Conservation (phyloP, 306 rosid genomes). For the Cucurbita argyrosperma region DNA sequence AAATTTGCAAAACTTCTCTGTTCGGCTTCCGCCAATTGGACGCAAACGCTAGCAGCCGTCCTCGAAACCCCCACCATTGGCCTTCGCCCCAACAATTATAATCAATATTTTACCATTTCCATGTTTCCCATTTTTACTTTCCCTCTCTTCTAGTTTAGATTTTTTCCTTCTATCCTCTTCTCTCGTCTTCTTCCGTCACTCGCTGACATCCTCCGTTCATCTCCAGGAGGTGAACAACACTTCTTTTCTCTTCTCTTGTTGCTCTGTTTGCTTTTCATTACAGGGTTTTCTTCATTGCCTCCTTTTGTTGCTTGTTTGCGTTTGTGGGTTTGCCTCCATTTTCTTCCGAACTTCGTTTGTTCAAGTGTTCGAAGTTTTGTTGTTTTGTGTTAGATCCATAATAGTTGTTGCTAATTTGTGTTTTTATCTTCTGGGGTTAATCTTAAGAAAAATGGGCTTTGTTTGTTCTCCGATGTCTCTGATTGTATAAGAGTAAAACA, state of each 20-base stretch:
- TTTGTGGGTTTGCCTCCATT: not conserved
- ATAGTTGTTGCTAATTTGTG: not conserved
- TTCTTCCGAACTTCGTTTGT: not conserved
- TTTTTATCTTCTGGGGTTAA: not conserved
- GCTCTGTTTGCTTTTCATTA: not conserved
- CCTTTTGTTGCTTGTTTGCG: not conserved
- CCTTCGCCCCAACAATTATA: not conserved
- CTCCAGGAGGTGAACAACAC: not conserved
- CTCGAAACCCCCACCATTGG: not conserved
- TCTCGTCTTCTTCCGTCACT: not conserved
- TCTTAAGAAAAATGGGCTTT: not conserved
- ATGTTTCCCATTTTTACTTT: conserved; percentile 12
- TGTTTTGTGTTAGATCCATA: not conserved
- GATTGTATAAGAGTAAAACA: not conserved
- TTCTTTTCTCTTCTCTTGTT: not conserved
- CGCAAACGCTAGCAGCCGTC: not conserved
- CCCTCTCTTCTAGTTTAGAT: conserved; percentile 34
- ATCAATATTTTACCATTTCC: not conserved
- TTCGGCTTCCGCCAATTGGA: not conserved
- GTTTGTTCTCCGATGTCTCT: not conserved
- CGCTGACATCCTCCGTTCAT: not conserved
- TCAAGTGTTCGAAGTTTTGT: not conserved
- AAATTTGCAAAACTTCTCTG: not conserved
- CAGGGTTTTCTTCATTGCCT: not conserved
- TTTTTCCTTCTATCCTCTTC: not conserved